Conservation (phyloP, 2,329 filamentous ascomycete genomes). For the Xylaria sp. region DNA sequence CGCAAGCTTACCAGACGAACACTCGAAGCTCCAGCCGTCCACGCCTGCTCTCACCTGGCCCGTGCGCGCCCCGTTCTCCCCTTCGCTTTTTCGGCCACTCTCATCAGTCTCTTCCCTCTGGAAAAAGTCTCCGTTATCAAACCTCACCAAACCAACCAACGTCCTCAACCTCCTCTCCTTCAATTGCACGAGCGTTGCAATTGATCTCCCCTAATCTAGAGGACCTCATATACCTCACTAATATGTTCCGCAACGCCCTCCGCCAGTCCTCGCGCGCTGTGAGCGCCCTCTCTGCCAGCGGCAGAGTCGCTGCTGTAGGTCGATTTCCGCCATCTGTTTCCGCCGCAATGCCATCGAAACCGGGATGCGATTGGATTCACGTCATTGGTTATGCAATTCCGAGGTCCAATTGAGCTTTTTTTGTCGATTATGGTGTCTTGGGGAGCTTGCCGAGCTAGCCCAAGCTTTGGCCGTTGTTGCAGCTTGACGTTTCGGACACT, state of each 20-base stretch:
- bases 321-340: constrained; percentile 51
- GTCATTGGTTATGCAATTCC: constrained; percentile 44
- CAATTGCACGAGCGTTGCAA: constrained; percentile 75
- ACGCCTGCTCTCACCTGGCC: constrained; percentile 29
- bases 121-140: constrained; percentile 47
- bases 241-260: constrained; percentile 98
- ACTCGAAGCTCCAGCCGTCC: constrained; percentile 16
- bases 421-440: constrained; percentile 42
- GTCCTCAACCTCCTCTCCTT: constrained; percentile 66
- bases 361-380: constrained; percentile 53
- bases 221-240: constrained; percentile 64
- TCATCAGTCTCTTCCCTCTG: constrained; percentile 39
- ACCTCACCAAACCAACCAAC: constrained; percentile 47
- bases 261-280: constrained; percentile 95
- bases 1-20: constrained; percentile 8
- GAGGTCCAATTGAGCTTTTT: constrained; percentile 55
- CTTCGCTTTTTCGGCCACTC: constrained; percentile 39
- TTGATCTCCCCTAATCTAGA: constrained; percentile 65
- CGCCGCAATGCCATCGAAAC: constrained; percentile 59
- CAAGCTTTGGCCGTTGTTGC: constrained; percentile 39
- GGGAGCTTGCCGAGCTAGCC: constrained; percentile 54
- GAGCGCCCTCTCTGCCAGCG: constrained; percentile 89
- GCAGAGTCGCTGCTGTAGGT: constrained; percentile 96
- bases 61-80: constrained; percentile 38
- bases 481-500: constrained; percentile 53